Evolutionary conservation across 306 rosid species (phyloP).

Genomic region (Quercus gilva): DNA sequence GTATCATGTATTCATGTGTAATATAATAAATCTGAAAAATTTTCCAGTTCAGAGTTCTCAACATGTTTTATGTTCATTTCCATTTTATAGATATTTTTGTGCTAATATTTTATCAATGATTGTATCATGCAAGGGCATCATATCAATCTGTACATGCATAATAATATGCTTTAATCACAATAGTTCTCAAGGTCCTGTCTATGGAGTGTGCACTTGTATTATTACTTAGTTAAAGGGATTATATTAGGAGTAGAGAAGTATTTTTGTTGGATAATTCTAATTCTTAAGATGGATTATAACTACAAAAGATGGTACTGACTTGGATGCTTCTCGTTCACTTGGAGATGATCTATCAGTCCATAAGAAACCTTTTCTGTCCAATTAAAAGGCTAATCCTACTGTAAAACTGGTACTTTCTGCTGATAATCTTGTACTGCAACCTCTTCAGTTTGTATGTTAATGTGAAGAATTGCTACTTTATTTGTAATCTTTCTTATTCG

Average conservation of each 20-base stretch:
- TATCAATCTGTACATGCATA: too few species aligned
- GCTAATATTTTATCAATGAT: neutral
- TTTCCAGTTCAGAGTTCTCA: neutral
- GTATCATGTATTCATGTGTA: neutral
- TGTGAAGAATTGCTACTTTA: neutral
- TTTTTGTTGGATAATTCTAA: neutral
- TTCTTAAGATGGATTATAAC: neutral
- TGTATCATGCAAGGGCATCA: neutral
- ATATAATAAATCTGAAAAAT: neutral
- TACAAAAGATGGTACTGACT: neutral
- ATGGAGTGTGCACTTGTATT: neutral
- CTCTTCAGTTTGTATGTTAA: neutral
- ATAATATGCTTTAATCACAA: neutral
- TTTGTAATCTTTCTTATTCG: neutral
- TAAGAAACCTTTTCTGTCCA: neutral
- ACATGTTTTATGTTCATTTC: neutral
- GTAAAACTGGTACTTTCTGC: neutral
- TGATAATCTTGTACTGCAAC: neutral
- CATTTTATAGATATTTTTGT: neutral
- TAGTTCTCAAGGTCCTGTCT: neutral
- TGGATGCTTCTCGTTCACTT: neutral
- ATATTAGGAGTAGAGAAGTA: neutral
- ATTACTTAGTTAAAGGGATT: neutral
- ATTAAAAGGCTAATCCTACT: neutral
- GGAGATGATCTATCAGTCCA: neutral